These are phyloP conservation scores for Ustilago crameri DNA, from an alignment of 1,284 basidiomycete genomes.

Conservation along the genomic window DNA sequence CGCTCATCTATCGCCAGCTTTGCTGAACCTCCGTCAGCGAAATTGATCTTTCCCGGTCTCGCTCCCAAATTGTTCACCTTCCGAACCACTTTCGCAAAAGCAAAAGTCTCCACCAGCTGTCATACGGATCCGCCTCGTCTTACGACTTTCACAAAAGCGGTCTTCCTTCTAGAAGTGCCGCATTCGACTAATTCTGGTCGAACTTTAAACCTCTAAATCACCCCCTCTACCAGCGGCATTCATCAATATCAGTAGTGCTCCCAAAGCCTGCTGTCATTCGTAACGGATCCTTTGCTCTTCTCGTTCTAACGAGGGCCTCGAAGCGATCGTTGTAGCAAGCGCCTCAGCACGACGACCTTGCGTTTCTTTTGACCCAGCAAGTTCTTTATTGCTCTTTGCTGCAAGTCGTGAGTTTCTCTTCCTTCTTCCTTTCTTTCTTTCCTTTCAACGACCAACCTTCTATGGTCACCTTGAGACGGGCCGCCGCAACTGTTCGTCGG, in stretches of 20 bases:
- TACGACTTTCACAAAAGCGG: background rate
- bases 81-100: background rate
- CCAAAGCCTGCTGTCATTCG: background rate
- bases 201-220: slow-evolving; percentile 24
- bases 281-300: slow-evolving; percentile 3
- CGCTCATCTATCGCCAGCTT: no score
- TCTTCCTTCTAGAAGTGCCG: slow-evolving; percentile 6
- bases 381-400: slow-evolving; percentile 12
- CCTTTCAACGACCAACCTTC: background rate
- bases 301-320: background rate
- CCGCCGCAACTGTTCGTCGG: background rate
- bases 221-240: slow-evolving; percentile 41
- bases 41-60: no score
- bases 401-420: slow-evolving; percentile 34
- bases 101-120: background rate
- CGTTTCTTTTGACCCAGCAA: slow-evolving; percentile 2
- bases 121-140: no score
- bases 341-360: background rate
- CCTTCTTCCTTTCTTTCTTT: background rate
- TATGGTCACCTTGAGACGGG: background rate
- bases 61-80: no score
- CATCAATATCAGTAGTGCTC: slow-evolving; percentile 15
- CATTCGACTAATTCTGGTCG: slow-evolving; percentile 17
- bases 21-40: no score
- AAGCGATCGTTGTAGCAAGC: background rate